Evolutionary conservation across 2,329 filamentous ascomycete genomes (phyloP).

Genomic region (Ophidiomyces ophidiicola): DNA sequence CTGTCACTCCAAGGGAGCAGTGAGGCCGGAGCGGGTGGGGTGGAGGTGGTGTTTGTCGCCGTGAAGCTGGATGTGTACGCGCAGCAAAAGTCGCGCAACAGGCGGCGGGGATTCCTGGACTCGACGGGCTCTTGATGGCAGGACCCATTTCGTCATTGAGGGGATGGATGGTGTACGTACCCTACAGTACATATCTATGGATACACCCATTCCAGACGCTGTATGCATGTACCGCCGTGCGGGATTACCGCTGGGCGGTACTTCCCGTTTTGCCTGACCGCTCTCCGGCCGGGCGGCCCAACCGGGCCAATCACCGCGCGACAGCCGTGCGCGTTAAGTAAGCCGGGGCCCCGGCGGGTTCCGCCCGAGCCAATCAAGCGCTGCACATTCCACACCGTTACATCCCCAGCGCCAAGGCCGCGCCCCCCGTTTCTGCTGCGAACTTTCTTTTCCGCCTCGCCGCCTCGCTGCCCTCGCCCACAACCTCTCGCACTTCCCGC

Average conservation of each 20-base stretch:
- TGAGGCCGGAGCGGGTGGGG: conserved; percentile 29
- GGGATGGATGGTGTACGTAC: not conserved
- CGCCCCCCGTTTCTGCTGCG: too few species aligned
- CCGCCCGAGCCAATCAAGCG: not conserved
- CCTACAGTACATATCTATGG: too few species aligned
- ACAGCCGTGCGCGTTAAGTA: too few species aligned
- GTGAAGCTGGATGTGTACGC: conserved; percentile 65
- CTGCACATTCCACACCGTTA: not conserved
- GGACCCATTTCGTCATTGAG: not conserved
- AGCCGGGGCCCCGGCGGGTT: too few species aligned
- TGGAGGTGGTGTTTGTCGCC: conserved; percentile 61
- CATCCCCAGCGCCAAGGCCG: conserved; percentile 4
- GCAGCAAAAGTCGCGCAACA: conserved; percentile 55
- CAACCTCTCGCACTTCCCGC: too few species aligned
- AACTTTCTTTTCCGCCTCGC: not conserved
- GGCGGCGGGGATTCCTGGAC: conserved; percentile 49
- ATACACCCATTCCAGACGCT: too few species aligned
- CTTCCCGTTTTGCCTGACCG: too few species aligned
- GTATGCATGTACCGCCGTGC: too few species aligned
- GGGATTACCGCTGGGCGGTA: too few species aligned
- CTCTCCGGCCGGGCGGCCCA: too few species aligned
- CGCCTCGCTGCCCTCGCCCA: not conserved
- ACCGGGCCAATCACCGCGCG: conserved; percentile 7
- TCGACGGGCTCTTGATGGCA: too few species aligned
- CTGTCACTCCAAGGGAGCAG: conserved; percentile 48